Base-by-base conservation (phyloP, 2,329 filamentous ascomycete species). In the Hypoxylon sp. region DNA sequence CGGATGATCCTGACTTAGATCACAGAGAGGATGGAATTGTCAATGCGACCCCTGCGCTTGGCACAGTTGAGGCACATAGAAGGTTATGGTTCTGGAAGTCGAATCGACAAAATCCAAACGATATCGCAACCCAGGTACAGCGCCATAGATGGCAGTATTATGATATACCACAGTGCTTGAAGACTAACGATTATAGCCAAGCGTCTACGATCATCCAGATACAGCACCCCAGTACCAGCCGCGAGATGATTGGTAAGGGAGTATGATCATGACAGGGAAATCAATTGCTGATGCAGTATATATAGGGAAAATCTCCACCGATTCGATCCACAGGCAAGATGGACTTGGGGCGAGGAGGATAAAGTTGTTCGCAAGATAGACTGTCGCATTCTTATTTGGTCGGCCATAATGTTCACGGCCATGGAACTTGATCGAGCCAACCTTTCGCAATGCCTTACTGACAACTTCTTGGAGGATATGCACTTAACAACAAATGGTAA, bases 341-440 rank as follows among this genome's bases (percentile, higher is more conserved):
- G 69, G 68, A 71, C 66, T 0, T 71, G 67, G 67, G 54, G 36
- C 2, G 68, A 71, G 38, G 69, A 70, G 34, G 44, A 59, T 7
- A 45, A 58, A 3, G 57, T 72, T 5, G 57, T 71, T 9, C 51
- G 61, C 8, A 67, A 62, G 43, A 61, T 70, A 17, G 69, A 71
- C 34, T 62, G 53, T 58, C 58, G 59, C 11, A 77, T 79, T 48
- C 76, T 78, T 74, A 46, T 75, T 2, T 80, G 73, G 69, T 66
- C 72, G 1, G 78, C 77, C 25, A 60, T 78, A 51, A 77, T 76
- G 73, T 79, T 79, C 57, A 75, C 78, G 61, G 70, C 75, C 0
- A 71, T 82, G 19, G 78, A 82, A 51, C 67, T 81, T 0, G 78
- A 79, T 41, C 68, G 77, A 0, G 72, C 74, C 3, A 80, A 80